Evolutionary conservation across 139 green algal genomes (phyloP).

Genomic region (Spirogloea muscicola): DNA sequence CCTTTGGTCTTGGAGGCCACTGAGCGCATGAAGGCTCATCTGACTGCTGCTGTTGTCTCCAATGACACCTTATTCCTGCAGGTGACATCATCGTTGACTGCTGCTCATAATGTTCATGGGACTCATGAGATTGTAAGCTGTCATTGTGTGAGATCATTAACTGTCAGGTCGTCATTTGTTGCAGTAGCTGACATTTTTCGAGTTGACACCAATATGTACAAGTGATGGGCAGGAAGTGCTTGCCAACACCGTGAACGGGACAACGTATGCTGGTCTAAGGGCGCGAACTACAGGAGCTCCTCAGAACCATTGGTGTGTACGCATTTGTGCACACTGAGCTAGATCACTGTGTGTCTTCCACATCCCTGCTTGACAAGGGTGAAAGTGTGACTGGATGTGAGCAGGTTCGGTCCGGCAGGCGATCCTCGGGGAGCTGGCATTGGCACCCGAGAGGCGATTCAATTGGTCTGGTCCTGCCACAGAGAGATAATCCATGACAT

Average conservation of each 20-base stretch:
- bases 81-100: too few species aligned
- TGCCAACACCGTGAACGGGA: conserved; percentile 93
- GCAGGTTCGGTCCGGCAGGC: conserved; percentile 82
- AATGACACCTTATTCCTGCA: conserved; percentile 63
- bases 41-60: conserved; percentile 84
- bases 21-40: conserved; percentile 86
- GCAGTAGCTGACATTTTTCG: too few species aligned
- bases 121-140: too few species aligned
- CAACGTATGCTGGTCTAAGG: conserved; percentile 85
- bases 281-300: conserved; percentile 89
- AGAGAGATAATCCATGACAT: conserved; percentile 72
- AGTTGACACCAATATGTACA: too few species aligned
- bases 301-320: conserved; percentile 91
- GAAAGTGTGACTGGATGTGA: background rate
- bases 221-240: conserved; percentile 66
- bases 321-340: too few species aligned
- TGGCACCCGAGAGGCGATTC: conserved; percentile 92
- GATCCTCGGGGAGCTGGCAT: conserved; percentile 92
- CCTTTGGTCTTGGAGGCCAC: conserved; percentile 71
- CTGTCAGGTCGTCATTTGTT: too few species aligned
- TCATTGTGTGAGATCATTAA: too few species aligned
- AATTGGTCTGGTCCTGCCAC: conserved; percentile 92
- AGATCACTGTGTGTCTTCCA: too few species aligned
- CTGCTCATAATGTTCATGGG: too few species aligned
- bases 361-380: too few species aligned